Conservation (phyloP, 2,329 filamentous ascomycete genomes). For the Parafenestella ontariensis region DNA sequence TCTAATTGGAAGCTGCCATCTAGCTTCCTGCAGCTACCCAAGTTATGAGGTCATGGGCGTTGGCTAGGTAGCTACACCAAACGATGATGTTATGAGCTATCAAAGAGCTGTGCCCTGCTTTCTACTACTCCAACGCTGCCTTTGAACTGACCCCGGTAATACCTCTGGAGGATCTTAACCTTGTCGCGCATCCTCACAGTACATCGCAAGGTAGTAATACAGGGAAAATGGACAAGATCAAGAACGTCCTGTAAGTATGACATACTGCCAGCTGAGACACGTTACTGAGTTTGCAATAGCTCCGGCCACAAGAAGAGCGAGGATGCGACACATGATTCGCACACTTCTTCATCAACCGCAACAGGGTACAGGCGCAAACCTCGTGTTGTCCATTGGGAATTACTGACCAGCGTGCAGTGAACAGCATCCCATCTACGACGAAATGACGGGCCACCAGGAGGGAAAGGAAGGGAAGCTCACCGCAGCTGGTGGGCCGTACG, state of each 20-base stretch:
- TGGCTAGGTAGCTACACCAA: slow-evolving; percentile 18
- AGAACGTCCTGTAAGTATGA: slow-evolving; percentile 51
- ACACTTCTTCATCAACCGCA: slow-evolving; percentile 20
- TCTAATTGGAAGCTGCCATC: slow-evolving; percentile 25
- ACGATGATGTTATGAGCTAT: slow-evolving; percentile 21
- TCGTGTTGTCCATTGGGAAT: background rate
- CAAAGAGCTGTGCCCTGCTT: slow-evolving; percentile 33
- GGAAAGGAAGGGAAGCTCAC: slow-evolving; percentile 5
- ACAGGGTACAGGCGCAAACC: slow-evolving; percentile 6
- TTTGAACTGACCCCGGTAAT: slow-evolving; percentile 16
- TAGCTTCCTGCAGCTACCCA: slow-evolving; percentile 24
- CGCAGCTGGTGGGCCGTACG: slow-evolving; percentile 1
- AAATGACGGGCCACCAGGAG: slow-evolving; percentile 27
- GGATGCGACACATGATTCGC: slow-evolving; percentile 26
- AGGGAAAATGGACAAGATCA: slow-evolving; percentile 53
- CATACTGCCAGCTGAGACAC: slow-evolving; percentile 28
- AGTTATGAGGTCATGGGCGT: slow-evolving; percentile 23
- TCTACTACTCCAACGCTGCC: slow-evolving; percentile 7
- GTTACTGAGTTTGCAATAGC: slow-evolving; percentile 29
- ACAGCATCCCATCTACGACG: slow-evolving; percentile 38
- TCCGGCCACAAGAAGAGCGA: slow-evolving; percentile 43
- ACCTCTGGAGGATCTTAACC: slow-evolving; percentile 4
- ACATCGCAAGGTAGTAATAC: slow-evolving; percentile 9
- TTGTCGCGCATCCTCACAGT: background rate
- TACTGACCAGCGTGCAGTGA: slow-evolving; percentile 16